Conservation (phyloP, 495 filamentous ascomycete genomes). For the Lepraria neglecta region DNA sequence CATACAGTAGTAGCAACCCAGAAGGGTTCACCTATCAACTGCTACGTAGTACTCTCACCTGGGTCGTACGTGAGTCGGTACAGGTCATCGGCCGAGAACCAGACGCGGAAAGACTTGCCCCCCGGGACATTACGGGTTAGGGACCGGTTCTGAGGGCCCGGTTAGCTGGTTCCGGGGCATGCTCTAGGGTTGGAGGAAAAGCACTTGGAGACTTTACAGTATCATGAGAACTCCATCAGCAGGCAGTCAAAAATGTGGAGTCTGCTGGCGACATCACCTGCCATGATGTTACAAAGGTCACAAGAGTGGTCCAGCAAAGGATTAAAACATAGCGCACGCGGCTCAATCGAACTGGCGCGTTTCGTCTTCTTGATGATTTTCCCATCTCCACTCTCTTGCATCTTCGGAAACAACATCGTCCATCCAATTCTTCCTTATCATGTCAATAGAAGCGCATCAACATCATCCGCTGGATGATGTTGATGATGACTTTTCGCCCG, state of each 20-base stretch:
- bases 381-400: background rate
- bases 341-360: background rate
- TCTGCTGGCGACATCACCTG: background rate
- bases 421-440: background rate
- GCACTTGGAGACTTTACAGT: no score
- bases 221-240: background rate
- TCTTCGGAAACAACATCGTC: background rate
- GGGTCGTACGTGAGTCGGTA: no score
- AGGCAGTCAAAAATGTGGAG: background rate
- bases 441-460: background rate
- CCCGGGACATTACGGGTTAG: no score
- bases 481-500: background rate
- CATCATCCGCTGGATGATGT: background rate
- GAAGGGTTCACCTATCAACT: no score
- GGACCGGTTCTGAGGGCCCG: no score
- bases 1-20: slow-evolving; percentile 4
- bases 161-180: no score
- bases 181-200: background rate
- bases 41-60: no score
- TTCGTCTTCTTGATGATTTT: background rate
- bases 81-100: no score
- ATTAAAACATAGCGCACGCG: background rate
- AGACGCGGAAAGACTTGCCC: no score
- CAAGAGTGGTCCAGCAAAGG: background rate
- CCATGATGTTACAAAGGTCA: background rate